Percentiles rank a stretch among this genome's conserved stretches.
phyloP scores from a whole-genome alignment of 352 stramenopile species.

The Phytophthora hibernalis region DNA sequence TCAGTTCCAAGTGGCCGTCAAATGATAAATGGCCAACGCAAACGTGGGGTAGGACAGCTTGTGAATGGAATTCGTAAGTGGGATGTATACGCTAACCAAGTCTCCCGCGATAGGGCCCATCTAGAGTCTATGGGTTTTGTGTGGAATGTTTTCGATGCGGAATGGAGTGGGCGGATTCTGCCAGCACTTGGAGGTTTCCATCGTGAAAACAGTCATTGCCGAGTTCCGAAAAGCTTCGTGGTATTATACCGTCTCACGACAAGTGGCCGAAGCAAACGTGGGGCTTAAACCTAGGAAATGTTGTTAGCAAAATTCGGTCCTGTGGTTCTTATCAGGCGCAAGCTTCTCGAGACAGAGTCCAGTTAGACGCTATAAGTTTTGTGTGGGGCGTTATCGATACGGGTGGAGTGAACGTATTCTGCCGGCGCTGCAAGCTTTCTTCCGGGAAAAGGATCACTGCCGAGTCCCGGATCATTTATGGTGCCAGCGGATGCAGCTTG shows the following conservation, averaged over 20 bases:
- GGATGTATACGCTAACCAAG: too few species aligned
- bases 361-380: not conserved
- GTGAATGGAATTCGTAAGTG: too few species aligned
- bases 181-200: not conserved
- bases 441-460: slow-evolving; percentile 29
- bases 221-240: not conserved
- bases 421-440: slow-evolving; percentile 44
- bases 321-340: not conserved
- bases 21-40: too few species aligned
- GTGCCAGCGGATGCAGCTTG: slow-evolving; percentile 42
- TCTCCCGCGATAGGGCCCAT: too few species aligned
- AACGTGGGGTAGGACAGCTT: too few species aligned
- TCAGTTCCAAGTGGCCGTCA: too few species aligned
- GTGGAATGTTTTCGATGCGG: not conserved
- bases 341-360: not conserved
- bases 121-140: too few species aligned
- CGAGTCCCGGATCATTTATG: slow-evolving; percentile 40
- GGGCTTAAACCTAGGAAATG: not conserved
- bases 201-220: not conserved
- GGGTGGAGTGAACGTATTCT: slow-evolving; percentile 39
- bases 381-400: not conserved
- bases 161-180: not conserved
- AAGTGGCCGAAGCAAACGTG: too few species aligned
- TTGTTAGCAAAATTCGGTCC: not conserved
- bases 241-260: not conserved